Evolutionary conservation across 306 rosid genomes (phyloP).

Genomic region (Morella rubra): DNA sequence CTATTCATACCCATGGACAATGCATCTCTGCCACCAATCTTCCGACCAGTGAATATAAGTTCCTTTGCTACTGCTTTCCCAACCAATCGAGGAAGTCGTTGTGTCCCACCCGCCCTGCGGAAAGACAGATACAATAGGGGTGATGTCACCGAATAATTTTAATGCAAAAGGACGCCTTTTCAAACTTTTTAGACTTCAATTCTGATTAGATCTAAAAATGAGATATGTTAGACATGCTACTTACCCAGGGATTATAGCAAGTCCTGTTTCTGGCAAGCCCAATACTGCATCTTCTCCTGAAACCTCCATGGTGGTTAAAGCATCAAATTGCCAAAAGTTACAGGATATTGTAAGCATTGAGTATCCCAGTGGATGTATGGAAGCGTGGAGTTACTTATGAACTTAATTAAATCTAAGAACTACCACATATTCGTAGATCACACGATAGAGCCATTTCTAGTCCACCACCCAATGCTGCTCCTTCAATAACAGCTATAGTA

Average conservation of each 20-base stretch:
- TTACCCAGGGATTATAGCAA: conserved; percentile 96
- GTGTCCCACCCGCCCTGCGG: conserved; percentile 94
- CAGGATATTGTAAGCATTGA: conserved; percentile 22
- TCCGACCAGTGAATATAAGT: conserved; percentile 77
- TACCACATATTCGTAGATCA: conserved; percentile 96
- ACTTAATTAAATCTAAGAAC: conserved; percentile 15
- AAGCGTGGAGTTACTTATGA: conserved; percentile 4
- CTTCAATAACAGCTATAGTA: conserved; percentile 87
- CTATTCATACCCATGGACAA: conserved; percentile 63
- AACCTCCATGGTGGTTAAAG: conserved; percentile 29
- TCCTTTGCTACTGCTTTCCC: conserved; percentile 85
- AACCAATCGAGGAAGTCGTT: conserved; percentile 81
- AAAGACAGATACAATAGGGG: conserved; percentile 26
- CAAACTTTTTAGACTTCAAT: conserved; percentile 4
- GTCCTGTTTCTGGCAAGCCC: conserved; percentile 97
- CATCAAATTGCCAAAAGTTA: conserved; percentile 16
- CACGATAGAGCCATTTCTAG: conserved; percentile 95
- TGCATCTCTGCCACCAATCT: conserved; percentile 68
- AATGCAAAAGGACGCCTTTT: conserved; percentile 4
- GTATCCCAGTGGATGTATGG: conserved; percentile 9
- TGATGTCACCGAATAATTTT: background rate
- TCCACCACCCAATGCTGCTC: conserved; percentile 96
- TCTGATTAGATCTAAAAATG: background rate
- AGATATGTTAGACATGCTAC: conserved; percentile 29
- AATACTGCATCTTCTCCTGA: conserved; percentile 72